Conservation (phyloP, 306 rosid species). For the Neltuma alba region DNA sequence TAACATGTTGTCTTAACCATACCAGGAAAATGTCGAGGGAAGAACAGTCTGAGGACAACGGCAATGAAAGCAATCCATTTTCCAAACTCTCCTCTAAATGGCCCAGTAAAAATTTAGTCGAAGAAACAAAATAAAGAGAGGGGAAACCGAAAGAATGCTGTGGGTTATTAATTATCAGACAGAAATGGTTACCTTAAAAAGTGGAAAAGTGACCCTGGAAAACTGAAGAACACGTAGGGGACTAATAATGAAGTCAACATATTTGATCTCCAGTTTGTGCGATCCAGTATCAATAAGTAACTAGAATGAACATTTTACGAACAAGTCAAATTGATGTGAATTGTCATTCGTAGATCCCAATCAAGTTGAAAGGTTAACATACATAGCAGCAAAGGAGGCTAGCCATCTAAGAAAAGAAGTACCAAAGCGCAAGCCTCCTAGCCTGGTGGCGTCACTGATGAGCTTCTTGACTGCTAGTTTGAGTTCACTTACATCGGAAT, state of each 20-base stretch:
- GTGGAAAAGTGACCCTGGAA: conserved; percentile 66
- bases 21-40: conserved; percentile 88
- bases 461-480: conserved; percentile 53
- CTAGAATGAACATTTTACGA: conserved; percentile 45
- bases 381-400: conserved; percentile 69
- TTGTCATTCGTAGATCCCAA: background rate
- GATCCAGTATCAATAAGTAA: conserved; percentile 81
- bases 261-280: conserved; percentile 92
- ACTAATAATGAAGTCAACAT: conserved; percentile 83
- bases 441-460: conserved; percentile 46
- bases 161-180: background rate
- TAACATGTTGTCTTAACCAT: background rate
- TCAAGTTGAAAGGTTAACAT: too few species aligned
- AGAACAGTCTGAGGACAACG: conserved; percentile 84
- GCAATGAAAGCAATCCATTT: conserved; percentile 80
- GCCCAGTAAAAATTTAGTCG: conserved; percentile 1
- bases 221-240: conserved; percentile 88
- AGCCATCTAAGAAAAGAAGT: conserved; percentile 59
- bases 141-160: background rate
- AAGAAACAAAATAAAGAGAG: background rate
- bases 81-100: conserved; percentile 75
- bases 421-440: conserved; percentile 56
- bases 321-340: background rate
- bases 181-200: conserved; percentile 54
- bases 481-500: conserved; percentile 55